A percentile compares a stretch with the other conserved stretches of the same genome.
phyloP scores from a whole-genome alignment of 2,329 filamentous ascomycete genomes.

The Claviceps monticola region DNA sequence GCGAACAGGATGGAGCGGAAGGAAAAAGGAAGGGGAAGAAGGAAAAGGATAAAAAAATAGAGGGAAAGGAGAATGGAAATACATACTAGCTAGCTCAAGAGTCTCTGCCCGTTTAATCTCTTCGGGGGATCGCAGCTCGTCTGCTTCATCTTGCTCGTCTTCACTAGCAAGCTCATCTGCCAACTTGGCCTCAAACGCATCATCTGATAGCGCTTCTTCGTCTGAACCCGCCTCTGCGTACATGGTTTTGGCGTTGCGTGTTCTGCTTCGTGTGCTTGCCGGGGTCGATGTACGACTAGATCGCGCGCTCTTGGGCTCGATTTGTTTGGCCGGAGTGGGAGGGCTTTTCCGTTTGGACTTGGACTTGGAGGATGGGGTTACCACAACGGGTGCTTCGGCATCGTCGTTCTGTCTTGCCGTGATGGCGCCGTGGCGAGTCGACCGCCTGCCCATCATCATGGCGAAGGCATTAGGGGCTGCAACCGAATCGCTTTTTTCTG shows the following conservation, averaged over 20 bases:
- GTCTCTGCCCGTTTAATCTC: conserved; percentile 53
- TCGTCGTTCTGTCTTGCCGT: conserved; percentile 17
- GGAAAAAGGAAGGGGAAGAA: background rate
- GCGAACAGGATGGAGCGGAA: background rate
- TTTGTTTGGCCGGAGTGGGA: conserved; percentile 15
- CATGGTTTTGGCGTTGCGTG: conserved; percentile 27
- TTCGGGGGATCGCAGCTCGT: conserved; percentile 31
- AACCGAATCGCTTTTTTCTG: conserved; percentile 14
- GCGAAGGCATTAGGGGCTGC: conserved; percentile 33
- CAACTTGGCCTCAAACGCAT: conserved; percentile 69
- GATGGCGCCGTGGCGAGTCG: conserved; percentile 5
- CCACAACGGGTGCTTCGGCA: conserved; percentile 6
- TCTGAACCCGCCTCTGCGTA: conserved; percentile 45
- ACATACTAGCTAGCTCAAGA: conserved; percentile 62
- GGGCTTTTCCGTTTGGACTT: conserved; percentile 20
- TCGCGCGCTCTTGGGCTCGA: conserved; percentile 53
- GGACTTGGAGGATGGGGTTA: conserved; percentile 10
- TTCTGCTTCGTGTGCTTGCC: conserved; percentile 35
- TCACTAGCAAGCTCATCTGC: conserved; percentile 41
- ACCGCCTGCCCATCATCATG: conserved; percentile 36
- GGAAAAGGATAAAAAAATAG: no score
- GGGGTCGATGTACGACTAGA: conserved; percentile 67
- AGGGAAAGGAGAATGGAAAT: background rate
- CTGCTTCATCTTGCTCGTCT: conserved; percentile 23
- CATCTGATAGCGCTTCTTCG: conserved; percentile 56